These are phyloP conservation scores for Trichoderma polysporum DNA, from an alignment of 2,329 filamentous ascomycete species.

Conservation along the genomic window DNA sequence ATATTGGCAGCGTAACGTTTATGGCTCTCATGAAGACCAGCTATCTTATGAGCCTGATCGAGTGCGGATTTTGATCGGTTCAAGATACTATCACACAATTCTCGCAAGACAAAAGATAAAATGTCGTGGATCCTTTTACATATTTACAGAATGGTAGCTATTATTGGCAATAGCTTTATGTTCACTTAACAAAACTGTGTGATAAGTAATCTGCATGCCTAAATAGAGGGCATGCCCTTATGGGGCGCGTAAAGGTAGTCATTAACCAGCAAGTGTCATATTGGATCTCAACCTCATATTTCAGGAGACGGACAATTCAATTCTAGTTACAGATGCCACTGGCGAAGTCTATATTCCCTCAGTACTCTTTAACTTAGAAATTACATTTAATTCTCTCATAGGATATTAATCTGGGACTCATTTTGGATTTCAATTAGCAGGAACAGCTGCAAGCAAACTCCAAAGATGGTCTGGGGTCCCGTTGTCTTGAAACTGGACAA, in stretches of 20 bases:
- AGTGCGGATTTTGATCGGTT: too few relatives aligned
- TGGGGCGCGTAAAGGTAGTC: too few relatives aligned
- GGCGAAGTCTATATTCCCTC: neutral
- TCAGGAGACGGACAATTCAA: neutral
- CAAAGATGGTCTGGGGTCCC: neutral
- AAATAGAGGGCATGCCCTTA: neutral
- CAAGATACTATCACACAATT: too few relatives aligned
- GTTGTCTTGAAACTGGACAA: neutral
- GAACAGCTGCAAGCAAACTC: neutral
- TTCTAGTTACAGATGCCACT: too few relatives aligned
- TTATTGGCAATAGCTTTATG: neutral
- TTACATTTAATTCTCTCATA: neutral
- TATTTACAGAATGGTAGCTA: too few relatives aligned
- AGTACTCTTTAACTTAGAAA: neutral
- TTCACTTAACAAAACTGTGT: neutral
- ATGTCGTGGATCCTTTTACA: too few relatives aligned
- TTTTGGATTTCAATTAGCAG: neutral
- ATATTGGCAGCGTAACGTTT: too few relatives aligned
- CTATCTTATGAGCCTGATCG: too few relatives aligned
- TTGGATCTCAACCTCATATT: neutral
- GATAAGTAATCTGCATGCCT: neutral
- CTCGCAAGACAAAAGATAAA: too few relatives aligned
- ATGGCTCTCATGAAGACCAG: too few relatives aligned
- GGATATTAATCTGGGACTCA: neutral
- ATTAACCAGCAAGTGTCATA: neutral